Evolutionary conservation across 1,139 yeast species (phyloP).

Genomic region (Magnusiomyces ingens): DNA sequence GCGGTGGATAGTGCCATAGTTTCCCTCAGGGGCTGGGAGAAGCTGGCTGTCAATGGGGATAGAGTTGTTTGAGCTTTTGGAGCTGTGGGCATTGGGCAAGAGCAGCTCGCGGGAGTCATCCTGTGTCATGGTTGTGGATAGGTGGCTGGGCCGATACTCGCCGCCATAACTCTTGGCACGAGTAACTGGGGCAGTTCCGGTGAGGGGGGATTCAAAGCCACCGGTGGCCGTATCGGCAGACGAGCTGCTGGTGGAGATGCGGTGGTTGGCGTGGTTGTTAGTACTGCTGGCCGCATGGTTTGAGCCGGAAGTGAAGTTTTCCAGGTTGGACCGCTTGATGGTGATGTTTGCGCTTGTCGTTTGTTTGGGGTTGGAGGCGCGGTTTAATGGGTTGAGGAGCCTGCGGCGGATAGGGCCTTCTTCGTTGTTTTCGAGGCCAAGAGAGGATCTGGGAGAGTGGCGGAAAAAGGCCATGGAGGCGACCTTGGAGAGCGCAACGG

Average conservation of each 20-base stretch:
- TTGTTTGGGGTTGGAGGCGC: constrained; percentile 74
- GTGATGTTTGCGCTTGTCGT: constrained; percentile 52
- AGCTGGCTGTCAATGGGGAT: constrained; percentile 5
- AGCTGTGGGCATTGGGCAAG: too few species aligned
- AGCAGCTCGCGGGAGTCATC: too few species aligned
- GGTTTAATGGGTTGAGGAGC: constrained; percentile 43
- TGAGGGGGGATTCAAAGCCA: too few species aligned
- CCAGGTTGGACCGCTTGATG: constrained; percentile 26
- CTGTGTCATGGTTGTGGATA: too few species aligned
- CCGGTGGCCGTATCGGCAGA: too few species aligned
- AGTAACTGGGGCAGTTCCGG: too few species aligned
- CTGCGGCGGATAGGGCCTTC: constrained; percentile 16
- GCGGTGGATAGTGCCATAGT: constrained; percentile 39
- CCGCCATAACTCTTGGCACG: too few species aligned
- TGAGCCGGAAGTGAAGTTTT: not conserved
- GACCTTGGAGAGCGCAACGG: constrained; percentile 77
- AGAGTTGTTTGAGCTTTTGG: too few species aligned
- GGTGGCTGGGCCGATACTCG: too few species aligned
- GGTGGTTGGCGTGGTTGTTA: not conserved
- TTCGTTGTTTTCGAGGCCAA: constrained; percentile 25
- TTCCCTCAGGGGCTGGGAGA: constrained; percentile 7
- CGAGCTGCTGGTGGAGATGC: too few species aligned
- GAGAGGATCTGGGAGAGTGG: constrained; percentile 20
- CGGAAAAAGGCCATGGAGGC: constrained; percentile 1
- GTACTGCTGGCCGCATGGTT: not conserved